Conservation (phyloP, 2,329 filamentous ascomycete genomes). For the Dactylellina sp. region DNA sequence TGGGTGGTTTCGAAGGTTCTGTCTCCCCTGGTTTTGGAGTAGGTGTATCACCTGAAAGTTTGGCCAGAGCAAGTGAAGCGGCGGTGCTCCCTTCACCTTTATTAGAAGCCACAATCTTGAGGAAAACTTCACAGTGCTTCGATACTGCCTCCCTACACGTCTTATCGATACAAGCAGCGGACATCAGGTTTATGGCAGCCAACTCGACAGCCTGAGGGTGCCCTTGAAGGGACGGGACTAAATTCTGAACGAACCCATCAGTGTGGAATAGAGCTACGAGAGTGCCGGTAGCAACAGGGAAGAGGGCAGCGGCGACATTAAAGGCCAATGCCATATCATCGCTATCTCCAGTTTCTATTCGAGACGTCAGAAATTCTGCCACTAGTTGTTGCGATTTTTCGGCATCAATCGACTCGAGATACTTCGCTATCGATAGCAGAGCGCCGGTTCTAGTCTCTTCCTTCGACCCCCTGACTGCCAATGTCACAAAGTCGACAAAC, state of each 20-base stretch:
- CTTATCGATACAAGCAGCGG: constrained; percentile 87
- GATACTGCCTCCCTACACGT: constrained; percentile 84
- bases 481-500: constrained; percentile 56
- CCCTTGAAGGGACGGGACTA: constrained; percentile 76
- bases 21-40: constrained; percentile 32
- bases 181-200: constrained; percentile 87
- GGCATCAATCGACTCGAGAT: constrained; percentile 58
- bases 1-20: constrained; percentile 65
- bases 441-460: constrained; percentile 59
- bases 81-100: constrained; percentile 72
- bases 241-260: constrained; percentile 82
- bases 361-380: constrained; percentile 71
- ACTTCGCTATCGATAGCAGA: constrained; percentile 59
- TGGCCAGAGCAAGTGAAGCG: constrained; percentile 81
- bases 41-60: constrained; percentile 71
- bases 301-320: constrained; percentile 88
- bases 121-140: constrained; percentile 86
- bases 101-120: constrained; percentile 83
- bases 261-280: constrained; percentile 81
- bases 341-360: constrained; percentile 78
- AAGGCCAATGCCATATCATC: constrained; percentile 93
- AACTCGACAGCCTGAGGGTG: constrained; percentile 80
- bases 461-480: constrained; percentile 56
- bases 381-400: constrained; percentile 57
- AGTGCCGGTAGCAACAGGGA: constrained; percentile 73